Percentiles rank a stretch among this genome's conserved stretches.
These are phyloP conservation scores for Trichosanthes truncata DNA, from an alignment of 306 rosid species.

Conservation along the genomic window DNA sequence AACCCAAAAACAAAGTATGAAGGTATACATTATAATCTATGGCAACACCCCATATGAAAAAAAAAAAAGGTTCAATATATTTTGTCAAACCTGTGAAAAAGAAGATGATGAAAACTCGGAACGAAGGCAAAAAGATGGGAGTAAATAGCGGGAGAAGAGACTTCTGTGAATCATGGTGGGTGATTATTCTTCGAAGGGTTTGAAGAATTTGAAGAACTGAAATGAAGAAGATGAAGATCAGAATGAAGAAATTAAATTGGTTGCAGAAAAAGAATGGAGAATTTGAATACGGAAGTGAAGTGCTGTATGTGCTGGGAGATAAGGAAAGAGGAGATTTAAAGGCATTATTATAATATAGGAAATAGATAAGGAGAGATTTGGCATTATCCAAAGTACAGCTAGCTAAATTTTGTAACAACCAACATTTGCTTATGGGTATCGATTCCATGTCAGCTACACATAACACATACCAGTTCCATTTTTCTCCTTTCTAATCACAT, in stretches of 20 bases:
- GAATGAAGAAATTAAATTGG: neutral
- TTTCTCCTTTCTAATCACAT: neutral
- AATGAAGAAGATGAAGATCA: neutral
- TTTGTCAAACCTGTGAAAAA: slow-evolving; percentile 25
- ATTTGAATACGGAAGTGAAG: neutral
- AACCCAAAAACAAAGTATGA: too few species aligned
- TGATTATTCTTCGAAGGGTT: neutral
- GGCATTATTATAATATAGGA: neutral
- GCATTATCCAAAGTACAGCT: neutral
- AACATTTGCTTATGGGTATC: neutral
- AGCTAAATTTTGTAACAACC: neutral
- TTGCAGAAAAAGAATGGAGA: neutral
- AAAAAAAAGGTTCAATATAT: neutral
- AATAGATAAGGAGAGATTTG: neutral
- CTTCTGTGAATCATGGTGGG: slow-evolving; percentile 28
- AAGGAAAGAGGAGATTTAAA: neutral
- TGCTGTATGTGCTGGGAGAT: neutral
- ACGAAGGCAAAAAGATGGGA: neutral
- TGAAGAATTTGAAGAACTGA: too few species aligned
- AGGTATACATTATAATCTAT: too few species aligned
- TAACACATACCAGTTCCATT: neutral
- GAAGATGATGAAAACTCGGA: slow-evolving; percentile 1
- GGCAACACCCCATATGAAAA: neutral
- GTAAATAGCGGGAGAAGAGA: neutral
- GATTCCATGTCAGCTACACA: neutral